These are phyloP conservation scores for Xylariaceae sp. DNA, from an alignment of 2,329 filamentous ascomycete genomes.

Conservation along the genomic window DNA sequence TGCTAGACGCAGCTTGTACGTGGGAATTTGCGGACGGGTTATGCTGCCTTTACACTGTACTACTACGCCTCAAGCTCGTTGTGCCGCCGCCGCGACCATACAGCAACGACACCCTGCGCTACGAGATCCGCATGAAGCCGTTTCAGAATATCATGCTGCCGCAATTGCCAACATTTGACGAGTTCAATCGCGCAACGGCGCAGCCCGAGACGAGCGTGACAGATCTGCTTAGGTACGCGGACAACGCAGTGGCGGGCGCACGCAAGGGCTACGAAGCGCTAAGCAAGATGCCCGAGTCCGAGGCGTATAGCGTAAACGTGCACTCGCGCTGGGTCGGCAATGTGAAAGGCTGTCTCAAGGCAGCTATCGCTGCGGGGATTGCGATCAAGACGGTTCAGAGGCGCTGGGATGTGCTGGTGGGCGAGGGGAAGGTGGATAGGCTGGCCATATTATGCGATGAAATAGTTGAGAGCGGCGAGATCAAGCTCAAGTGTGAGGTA, in stretches of 20 bases:
- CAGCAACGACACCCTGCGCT: constrained; percentile 61
- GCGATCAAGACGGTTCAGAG: constrained; percentile 56
- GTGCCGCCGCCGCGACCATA: constrained; percentile 55
- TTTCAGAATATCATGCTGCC: constrained; percentile 68
- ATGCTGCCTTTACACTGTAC: constrained; percentile 60
- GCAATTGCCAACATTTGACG: constrained; percentile 59
- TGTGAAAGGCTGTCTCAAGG: constrained; percentile 58
- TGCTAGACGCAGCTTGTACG: constrained; percentile 62
- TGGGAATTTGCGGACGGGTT: constrained; percentile 53
- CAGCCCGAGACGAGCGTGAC: constrained; percentile 35
- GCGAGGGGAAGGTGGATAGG: too few species aligned
- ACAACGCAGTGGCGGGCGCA: constrained; percentile 41
- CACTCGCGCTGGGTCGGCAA: constrained; percentile 59
- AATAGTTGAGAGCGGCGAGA: neutral
- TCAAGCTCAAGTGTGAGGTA: constrained; percentile 6
- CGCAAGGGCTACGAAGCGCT: constrained; percentile 55
- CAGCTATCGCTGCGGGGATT: constrained; percentile 67
- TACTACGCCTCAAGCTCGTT: constrained; percentile 56
- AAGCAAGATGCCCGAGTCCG: constrained; percentile 44
- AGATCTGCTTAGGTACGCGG: constrained; percentile 41
- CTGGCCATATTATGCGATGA: too few species aligned
- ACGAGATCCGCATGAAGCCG: constrained; percentile 83
- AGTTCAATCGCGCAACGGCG: constrained; percentile 45
- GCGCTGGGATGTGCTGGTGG: constrained; percentile 20
- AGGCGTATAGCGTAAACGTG: constrained; percentile 52